These are phyloP conservation scores for Rubroboletus satanas DNA, from an alignment of 768 basidiomycete genomes.

Conservation along the genomic window DNA sequence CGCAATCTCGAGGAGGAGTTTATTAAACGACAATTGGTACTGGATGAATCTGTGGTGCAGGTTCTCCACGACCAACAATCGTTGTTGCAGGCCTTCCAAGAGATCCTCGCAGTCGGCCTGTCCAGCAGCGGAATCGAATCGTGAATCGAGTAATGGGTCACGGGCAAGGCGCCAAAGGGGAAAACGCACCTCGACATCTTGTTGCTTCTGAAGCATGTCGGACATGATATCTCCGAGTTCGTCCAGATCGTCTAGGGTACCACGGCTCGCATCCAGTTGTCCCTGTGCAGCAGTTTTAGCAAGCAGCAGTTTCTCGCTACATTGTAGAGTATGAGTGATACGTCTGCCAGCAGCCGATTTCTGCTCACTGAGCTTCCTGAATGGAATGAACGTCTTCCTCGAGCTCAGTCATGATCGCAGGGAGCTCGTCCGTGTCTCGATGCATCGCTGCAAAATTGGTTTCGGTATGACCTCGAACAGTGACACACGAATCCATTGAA, in stretches of 20 bases:
- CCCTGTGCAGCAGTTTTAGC: conserved; percentile 42
- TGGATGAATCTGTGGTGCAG: conserved; percentile 63
- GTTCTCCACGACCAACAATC: conserved; percentile 58
- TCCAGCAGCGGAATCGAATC: not conserved
- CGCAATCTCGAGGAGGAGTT: conserved; percentile 69
- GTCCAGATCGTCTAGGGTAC: conserved; percentile 62
- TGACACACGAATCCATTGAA: not conserved
- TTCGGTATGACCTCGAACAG: not conserved
- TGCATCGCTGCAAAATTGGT: conserved; percentile 56
- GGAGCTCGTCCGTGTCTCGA: conserved; percentile 75
- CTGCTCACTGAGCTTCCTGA: conserved; percentile 53
- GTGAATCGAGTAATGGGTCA: not conserved
- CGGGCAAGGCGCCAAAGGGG: not conserved
- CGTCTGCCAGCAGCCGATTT: not conserved
- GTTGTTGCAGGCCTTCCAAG: conserved; percentile 54
- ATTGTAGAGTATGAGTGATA: conserved; percentile 3
- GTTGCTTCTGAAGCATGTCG: conserved; percentile 69
- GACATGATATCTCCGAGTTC: conserved; percentile 77
- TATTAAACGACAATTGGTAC: conserved; percentile 71
- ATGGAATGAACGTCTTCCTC: conserved; percentile 56
- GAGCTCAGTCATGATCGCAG: conserved; percentile 68
- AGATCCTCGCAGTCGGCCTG: conserved; percentile 53
- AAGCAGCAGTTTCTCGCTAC: conserved; percentile 50
- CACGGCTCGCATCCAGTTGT: conserved; percentile 47
- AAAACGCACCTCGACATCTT: conserved; percentile 57